Percentiles rank a stretch among this genome's conserved stretches.
phyloP scores from a whole-genome alignment of 2,329 filamentous ascomycete species.

The Chrysoporthe deuterocubensis region DNA sequence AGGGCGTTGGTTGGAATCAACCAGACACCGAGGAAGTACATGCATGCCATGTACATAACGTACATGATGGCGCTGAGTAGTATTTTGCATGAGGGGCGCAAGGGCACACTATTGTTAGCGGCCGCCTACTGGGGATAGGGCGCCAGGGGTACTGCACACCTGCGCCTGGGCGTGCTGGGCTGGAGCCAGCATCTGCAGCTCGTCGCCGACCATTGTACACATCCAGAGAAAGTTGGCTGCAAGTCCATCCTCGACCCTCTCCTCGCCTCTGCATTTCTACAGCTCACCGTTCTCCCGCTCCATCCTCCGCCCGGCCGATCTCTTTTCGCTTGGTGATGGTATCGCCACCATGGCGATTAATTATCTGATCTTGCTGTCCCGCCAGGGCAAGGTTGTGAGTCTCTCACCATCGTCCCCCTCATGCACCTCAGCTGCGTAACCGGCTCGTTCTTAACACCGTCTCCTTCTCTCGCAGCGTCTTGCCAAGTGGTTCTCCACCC shows the following conservation, averaged over 20 bases:
- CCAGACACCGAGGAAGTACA: too few species aligned
- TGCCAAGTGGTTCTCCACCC: constrained; percentile 98
- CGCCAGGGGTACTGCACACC: not conserved
- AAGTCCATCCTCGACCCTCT: not conserved
- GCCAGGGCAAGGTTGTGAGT: constrained; percentile 98
- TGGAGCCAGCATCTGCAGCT: not conserved
- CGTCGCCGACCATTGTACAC: constrained; percentile 20
- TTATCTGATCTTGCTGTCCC: constrained; percentile 95
- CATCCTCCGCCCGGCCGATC: constrained; percentile 8
- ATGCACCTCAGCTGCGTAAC: constrained; percentile 23
- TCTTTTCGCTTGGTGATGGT: constrained; percentile 16
- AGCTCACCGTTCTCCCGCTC: not conserved
- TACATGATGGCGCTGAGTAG: too few species aligned
- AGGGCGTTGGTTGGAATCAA: not conserved
- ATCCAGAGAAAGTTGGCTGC: constrained; percentile 14
- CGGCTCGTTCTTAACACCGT: constrained; percentile 26
- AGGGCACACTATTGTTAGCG: not conserved
- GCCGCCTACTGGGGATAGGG: not conserved
- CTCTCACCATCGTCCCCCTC: constrained; percentile 46
- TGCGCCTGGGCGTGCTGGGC: not conserved
- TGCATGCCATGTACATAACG: too few species aligned
- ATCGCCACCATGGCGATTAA: constrained; percentile 51
- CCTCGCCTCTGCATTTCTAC: not conserved
- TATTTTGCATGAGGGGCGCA: too few species aligned
- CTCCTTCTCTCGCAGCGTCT: constrained; percentile 69